Evolutionary conservation across 495 filamentous ascomycete species (phyloP).

Genomic region (Hypomontagnella monticulosa): DNA sequence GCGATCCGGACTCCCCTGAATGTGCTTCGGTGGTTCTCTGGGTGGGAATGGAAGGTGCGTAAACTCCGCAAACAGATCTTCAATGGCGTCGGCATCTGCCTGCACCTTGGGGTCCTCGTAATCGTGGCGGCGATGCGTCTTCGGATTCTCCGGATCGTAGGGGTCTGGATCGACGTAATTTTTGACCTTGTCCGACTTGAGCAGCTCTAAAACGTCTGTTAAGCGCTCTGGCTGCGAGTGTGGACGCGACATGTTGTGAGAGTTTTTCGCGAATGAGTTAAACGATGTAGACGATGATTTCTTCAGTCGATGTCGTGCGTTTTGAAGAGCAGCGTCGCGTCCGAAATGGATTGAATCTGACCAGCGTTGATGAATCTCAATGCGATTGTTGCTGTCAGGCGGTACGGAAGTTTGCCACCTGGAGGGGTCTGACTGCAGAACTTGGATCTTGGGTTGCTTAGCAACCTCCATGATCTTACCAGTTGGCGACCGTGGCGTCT

Average conservation of each 20-base stretch:
- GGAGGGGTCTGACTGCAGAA: conserved; percentile 32
- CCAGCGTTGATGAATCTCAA: conserved; percentile 49
- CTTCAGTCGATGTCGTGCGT: conserved; percentile 35
- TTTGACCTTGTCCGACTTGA: conserved; percentile 49
- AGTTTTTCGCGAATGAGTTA: background rate
- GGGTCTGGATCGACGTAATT: conserved; percentile 48
- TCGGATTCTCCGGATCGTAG: conserved; percentile 41
- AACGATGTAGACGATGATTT: background rate
- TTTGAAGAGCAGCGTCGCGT: conserved; percentile 10
- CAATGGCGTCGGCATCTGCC: conserved; percentile 41
- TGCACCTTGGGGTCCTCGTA: conserved; percentile 49
- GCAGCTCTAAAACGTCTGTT: conserved; percentile 38
- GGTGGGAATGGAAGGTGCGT: conserved; percentile 45
- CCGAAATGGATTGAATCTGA: conserved; percentile 36
- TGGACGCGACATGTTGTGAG: background rate
- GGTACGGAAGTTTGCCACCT: conserved; percentile 37
- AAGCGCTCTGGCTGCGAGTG: conserved; percentile 25
- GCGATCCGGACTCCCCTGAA: conserved; percentile 35
- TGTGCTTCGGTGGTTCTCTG: conserved; percentile 45
- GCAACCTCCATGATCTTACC: conserved; percentile 34
- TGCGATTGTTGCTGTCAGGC: conserved; percentile 30
- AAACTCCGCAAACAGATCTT: conserved; percentile 43
- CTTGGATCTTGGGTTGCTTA: conserved; percentile 18
- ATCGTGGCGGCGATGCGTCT: conserved; percentile 44
- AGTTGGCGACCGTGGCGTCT: conserved; percentile 77